phyloP scores from a whole-genome alignment of 805 yeast genomes.

The Barnettozyma californica region DNA sequence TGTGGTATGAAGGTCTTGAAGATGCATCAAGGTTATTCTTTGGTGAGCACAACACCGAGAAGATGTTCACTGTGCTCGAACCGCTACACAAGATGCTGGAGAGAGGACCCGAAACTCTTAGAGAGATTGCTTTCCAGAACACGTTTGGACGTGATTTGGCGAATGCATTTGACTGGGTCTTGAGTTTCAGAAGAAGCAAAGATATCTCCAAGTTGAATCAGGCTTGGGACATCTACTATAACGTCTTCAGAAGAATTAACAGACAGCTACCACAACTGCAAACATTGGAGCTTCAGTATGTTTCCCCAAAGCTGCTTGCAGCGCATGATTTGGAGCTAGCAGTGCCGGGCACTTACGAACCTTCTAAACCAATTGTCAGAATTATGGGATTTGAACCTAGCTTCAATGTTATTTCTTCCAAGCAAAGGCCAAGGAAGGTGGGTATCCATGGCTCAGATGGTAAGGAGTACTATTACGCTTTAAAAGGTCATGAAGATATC shows the following conservation, averaged over 20 bases:
- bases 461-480: slow-evolving; percentile 70
- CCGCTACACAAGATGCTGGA: slow-evolving; percentile 84
- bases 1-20: slow-evolving; percentile 96
- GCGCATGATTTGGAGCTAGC: slow-evolving; percentile 81
- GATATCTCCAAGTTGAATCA: slow-evolving; percentile 88
- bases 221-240: slow-evolving; percentile 96
- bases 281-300: slow-evolving; percentile 84
- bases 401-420: slow-evolving; percentile 83
- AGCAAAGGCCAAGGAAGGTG: slow-evolving; percentile 89
- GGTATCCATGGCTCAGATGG: slow-evolving; percentile 87
- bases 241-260: slow-evolving; percentile 86
- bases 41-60: slow-evolving; percentile 91
- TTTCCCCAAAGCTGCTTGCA: slow-evolving; percentile 81
- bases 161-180: slow-evolving; percentile 92
- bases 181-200: slow-evolving; percentile 76
- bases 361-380: slow-evolving; percentile 72
- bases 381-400: slow-evolving; percentile 77
- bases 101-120: slow-evolving; percentile 84
- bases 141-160: slow-evolving; percentile 90
- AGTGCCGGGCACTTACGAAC: slow-evolving; percentile 87
- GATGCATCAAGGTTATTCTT: slow-evolving; percentile 92
- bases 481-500: slow-evolving; percentile 97
- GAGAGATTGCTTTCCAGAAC: slow-evolving; percentile 89
- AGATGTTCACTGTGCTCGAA: slow-evolving; percentile 86
- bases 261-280: slow-evolving; percentile 85